Evolutionary conservation across 768 basidiomycete genomes (phyloP), one percentile per base, ranked within the genome.

Genomic region (Psilocybe sp.): DNA sequence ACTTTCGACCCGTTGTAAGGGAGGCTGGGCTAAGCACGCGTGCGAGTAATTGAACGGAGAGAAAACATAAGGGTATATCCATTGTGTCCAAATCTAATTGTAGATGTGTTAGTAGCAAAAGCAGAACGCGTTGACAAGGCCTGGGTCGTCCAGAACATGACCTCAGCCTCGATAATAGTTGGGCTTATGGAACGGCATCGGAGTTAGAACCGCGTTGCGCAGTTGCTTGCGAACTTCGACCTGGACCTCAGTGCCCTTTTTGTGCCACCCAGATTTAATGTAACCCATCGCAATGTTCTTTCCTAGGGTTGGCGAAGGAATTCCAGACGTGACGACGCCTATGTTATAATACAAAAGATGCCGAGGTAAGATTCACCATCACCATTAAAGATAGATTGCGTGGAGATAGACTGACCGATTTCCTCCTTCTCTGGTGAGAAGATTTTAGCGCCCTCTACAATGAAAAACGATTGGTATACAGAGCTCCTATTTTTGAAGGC

Each of bases 221-320:
- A 81, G 63, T 69, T 91, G 92, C 51, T 81, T 86, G 41, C 96
- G 78, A 34, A 98, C 88, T 52, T 95, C 88, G 13, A 98, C 85
- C 44, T 79, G 76, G 3, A 98, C 74, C 63, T 87, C 80, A 0
- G 87, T 96, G 10, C 91, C 92, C 66, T 91, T 95, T 72, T 94
- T 98, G 71, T 96, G 91, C 69, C 76, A 84, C 0, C 92, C 93
- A 16, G 73, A 78, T 54, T 74, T 64, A 40, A 61, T 56, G 60
- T 98, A 98, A 1, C 85, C 96, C 96, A 98, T 98, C 1, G 95
- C 92, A 58, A 98, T 92, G 67, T 99, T 98, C 65, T 87, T 85
- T 1, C 81, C 82, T 3, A 93, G 73, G 1, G 92, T 87, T 0
- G 95, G 96, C 0, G 93, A 93, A 12, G 97, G 97, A 54, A 98